Base-by-base conservation (phyloP, 2,329 filamentous ascomycete species). In the Metarhizium anisopliae region DNA sequence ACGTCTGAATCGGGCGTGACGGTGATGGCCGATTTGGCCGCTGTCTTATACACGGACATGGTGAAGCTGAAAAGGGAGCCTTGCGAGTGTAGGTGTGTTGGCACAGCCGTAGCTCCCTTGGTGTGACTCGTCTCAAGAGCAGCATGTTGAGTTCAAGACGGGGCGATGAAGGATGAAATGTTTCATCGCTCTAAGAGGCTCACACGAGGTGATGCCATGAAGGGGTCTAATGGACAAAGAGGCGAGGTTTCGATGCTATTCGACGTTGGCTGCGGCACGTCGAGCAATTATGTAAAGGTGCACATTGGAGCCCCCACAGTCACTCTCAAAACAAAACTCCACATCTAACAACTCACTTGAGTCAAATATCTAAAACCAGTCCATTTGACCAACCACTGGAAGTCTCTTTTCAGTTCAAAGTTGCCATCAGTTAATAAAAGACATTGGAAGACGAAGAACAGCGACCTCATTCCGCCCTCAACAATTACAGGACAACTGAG, bases 1-100 rank as follows among this genome's bases (percentile, higher is more conserved):
- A 3, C 7, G 1, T 47, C 54, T 14, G 54, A 42, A 11, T 11
- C 18, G 42, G 45, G 6, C 20, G 45, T n/a, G 45, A 49, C 14
- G 13, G 13, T 4, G 42, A 14, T n/a, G 49, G 49, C 50, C 52
- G 47, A 11, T 25, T 45, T 38, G 49, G 55, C 42, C 58, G 56
- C n/a, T 51, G 51, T 42, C 58, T 45, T 6, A 55, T 16, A 30
- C 20, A n/a, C 29, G 6, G 58, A 20, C 18, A 18, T 16, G 53
- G n/a, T 35, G 59, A 59, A 35, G n/a, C 51, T 16, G 55, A 60
- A 40, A 60, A 52, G 11, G 53, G 50, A 35, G 47, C 47, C 16
- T 25, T 30, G 10, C n/a, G 4, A 38, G 16, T 14, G 29, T 3
- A 29, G 16, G n/a, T 16, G 43, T 36, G 20, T n/a, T 14, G 11